Conservation (phyloP, 2,329 filamentous ascomycete genomes). For the Nothomitra cinnamomea region DNA sequence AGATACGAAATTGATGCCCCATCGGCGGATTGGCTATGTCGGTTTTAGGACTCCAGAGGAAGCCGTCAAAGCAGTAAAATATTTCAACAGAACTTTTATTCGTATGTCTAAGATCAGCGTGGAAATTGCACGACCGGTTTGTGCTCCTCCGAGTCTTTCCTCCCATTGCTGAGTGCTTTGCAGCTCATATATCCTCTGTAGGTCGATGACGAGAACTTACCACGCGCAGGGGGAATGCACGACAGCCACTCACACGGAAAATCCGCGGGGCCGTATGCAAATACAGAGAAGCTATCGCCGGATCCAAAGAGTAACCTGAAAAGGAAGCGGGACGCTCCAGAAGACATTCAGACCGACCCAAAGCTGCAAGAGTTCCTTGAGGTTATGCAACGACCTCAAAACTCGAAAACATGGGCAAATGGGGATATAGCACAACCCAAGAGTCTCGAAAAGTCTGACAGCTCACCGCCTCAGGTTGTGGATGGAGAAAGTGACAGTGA, state of each 20-base stretch:
- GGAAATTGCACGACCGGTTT: constrained; percentile 69
- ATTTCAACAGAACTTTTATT: constrained; percentile 91
- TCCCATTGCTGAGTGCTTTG: background rate
- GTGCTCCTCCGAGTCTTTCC: constrained; percentile 16
- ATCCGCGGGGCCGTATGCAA: background rate
- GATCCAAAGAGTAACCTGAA: constrained; percentile 32
- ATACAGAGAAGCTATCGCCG: background rate
- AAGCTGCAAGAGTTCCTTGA: constrained; percentile 77
- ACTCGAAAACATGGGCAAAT: constrained; percentile 45
- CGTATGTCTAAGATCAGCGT: constrained; percentile 89
- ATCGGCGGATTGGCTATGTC: constrained; percentile 86
- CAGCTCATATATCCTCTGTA: constrained; percentile 14
- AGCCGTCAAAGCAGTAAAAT: constrained; percentile 70
- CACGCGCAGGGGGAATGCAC: constrained; percentile 8
- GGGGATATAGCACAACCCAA: constrained; percentile 26
- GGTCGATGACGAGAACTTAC: constrained; percentile 2
- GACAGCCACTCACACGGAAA: background rate
- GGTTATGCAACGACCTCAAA: constrained; percentile 56
- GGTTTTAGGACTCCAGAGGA: constrained; percentile 75
- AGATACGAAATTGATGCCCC: constrained; percentile 79
- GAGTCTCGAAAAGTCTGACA: constrained; percentile 24
- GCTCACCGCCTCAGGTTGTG: constrained; percentile 23
- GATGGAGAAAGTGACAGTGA: constrained; percentile 45
- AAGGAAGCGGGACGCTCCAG: constrained; percentile 41
- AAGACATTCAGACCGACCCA: constrained; percentile 39